Evolutionary conservation across 108 stramenopile genomes (phyloP).

Genomic region (Phaeodactylum tricornutum): DNA sequence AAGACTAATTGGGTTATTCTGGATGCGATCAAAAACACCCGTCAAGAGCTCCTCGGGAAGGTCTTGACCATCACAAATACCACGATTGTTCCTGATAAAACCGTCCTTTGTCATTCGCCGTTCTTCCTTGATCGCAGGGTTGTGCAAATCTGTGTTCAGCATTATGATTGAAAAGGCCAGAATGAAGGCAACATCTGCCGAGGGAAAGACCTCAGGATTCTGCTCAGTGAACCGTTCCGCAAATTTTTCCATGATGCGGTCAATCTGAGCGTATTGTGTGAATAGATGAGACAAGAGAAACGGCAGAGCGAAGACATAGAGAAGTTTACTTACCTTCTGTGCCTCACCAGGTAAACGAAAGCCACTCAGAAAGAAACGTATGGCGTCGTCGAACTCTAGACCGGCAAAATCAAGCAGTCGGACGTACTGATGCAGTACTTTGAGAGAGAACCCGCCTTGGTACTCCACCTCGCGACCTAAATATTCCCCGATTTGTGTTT

Average conservation of each 20-base stretch:
- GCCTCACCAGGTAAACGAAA: constrained; percentile 98
- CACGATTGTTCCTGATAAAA: constrained; percentile 93
- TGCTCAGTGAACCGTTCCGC: constrained; percentile 89
- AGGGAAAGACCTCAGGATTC: constrained; percentile 81
- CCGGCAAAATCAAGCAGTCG: constrained; percentile 84
- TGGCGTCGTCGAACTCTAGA: constrained; percentile 89
- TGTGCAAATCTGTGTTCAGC: constrained; percentile 98
- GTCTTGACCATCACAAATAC: constrained; percentile 93
- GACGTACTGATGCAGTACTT: constrained; percentile 88
- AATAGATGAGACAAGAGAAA: constrained; percentile 3
- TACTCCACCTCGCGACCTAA: constrained; percentile 92
- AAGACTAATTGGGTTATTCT: constrained; percentile 87
- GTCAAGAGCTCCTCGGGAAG: constrained; percentile 81
- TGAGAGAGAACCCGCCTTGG: constrained; percentile 79
- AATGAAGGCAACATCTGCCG: constrained; percentile 94
- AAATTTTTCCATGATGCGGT: constrained; percentile 99
- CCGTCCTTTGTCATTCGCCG: constrained; percentile 92
- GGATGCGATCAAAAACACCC: constrained; percentile 91
- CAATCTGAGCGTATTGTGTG: constrained; percentile 50
- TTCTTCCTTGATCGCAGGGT: constrained; percentile 91
- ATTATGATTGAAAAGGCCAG: constrained; percentile 98
- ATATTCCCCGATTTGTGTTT: constrained; percentile 95
- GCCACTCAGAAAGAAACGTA: constrained; percentile 90
- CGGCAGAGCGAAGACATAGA: too few relatives aligned
- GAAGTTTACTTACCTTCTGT: constrained; percentile 87